These are phyloP conservation scores for Erigeron philadelphicus DNA, from an alignment of 140 eudicot species.

Conservation along the genomic window DNA sequence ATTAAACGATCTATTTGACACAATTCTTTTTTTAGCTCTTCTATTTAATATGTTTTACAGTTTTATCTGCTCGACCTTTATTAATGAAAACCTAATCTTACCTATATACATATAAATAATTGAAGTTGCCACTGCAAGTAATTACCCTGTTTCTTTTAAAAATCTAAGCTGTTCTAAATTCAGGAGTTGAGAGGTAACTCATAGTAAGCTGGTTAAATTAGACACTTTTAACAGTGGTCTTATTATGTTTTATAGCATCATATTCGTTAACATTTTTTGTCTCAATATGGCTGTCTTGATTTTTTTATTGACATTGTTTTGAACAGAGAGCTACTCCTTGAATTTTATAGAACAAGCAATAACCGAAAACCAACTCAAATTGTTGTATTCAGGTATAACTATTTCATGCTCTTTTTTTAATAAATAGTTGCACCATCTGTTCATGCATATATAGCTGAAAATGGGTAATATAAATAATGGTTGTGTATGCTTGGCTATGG, in stretches of 20 bases:
- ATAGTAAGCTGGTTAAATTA: constrained; percentile 6
- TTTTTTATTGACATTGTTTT: constrained; percentile 19
- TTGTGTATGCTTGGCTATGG: background rate
- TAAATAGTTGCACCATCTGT: background rate
- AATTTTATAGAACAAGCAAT: constrained; percentile 72
- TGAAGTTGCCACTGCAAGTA: no score
- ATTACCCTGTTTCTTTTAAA: background rate
- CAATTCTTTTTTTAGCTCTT: no score
- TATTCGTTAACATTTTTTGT: background rate
- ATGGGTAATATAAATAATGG: background rate
- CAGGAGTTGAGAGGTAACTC: constrained; percentile 3
- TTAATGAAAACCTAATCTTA: no score
- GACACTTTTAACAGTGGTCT: background rate
- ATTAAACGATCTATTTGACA: no score
- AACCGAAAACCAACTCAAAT: constrained; percentile 76
- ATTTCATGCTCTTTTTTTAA: background rate
- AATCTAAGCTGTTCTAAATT: constrained; percentile 5
- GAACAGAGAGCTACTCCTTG: constrained; percentile 74
- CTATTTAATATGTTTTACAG: no score
- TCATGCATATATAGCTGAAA: background rate
- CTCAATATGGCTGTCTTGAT: constrained; percentile 6
- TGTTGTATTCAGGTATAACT: constrained; percentile 66
- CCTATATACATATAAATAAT: no score
- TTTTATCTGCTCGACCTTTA: no score
- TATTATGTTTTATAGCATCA: background rate